Base-by-base conservation (phyloP, 345 rosid species). In the Cardamine resedifolia region DNA sequence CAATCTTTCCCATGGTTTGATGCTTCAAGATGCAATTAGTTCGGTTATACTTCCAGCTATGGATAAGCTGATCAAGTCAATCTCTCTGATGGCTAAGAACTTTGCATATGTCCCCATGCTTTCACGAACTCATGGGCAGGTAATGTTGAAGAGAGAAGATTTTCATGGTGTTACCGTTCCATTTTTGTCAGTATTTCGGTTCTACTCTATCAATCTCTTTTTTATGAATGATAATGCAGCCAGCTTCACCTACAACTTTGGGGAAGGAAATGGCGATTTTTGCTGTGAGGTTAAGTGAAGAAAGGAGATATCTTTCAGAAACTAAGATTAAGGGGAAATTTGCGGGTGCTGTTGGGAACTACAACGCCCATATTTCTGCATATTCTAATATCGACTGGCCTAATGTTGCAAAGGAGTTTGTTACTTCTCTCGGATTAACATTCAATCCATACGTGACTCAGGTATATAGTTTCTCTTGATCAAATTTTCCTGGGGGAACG, bases 71-170 rank as follows among this genome's bases (percentile, higher is more conserved):
- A 87, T 88, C 26, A 72, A 77, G 71, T 90, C 84, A 3, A 74
- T 87, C 20, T 79, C 83, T 74, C 66, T 77, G 7, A 74, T 88
- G 81, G 92, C 97, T 52, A 85, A 84, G 78, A 89, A 79, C 44
- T 81, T 85, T 79, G 96, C 97, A 0, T 63, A 81, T 3, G 45
- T 86, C 74, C 79, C 98, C 24, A 92, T 96, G 99, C 98, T 96
- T 78, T 95, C 98, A 63, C 88, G 94, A 68, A 92, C 98, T 49
- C 99, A 95, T 80, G 99, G 99, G 53, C 98, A 92, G 97, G 98
- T 93, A 82, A 75, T 47, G 24, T 52, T 23, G 10, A 72, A 58
- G 9, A 27, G 23, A 30, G 12, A 67, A 41, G 56, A 28, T 56
- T 31, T 20, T 58, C 27, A 47, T 10, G 3, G 7, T 28, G 24